Base-by-base conservation (phyloP, 2,329 filamentous ascomycete species). In the Ustulina deusta region DNA sequence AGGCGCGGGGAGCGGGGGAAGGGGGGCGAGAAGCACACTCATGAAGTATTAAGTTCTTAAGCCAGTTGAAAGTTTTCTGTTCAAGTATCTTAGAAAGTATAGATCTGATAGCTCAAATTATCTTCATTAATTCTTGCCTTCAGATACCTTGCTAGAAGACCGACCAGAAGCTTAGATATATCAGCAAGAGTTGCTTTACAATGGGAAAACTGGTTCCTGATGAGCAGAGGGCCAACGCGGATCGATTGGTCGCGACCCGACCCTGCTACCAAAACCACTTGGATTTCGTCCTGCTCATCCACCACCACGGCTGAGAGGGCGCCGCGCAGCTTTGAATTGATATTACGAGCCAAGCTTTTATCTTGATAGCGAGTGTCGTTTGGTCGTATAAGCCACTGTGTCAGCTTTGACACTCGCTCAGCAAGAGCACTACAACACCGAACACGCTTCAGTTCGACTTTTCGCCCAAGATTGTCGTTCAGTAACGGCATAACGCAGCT, bases 231-330 rank as follows among this genome's bases (percentile, higher is more conserved):
- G 11, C 44, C 42, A 1, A 46, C n/a, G 6, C 51, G 57, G 20
- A 60, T 60, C 20, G 57, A 60, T 25, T 49, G 42, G 32, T 49
- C 32, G 20, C 57, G 57, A 49, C 25, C 22, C 20, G 57, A 60
- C 17, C 29, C 42, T 34, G 32, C 32, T 13, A 60, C 20, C 44
- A 60, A 60, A 10, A 60, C 42, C 13, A 42, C n/a, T 27, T 49
- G 57, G 20, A 60, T 60, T 20, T 60, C 29, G 32, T 60, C 44
- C 4, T 51, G 20, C 9, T 51, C 32, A 27, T 60, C 57, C 10
- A 49, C 13, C 1, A 44, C 57, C 13, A 60, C 57, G 11, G 22
- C 13, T 6, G 57, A 60, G 29, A 60, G 6, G 13, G 57, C 57
- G 1, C 57, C 57, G 4, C 57, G 57, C 32, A 49, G 29, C 25